Evolutionary conservation across 1,284 basidiomycete species (phyloP).

Genomic region (Irpex rosettiformis): DNA sequence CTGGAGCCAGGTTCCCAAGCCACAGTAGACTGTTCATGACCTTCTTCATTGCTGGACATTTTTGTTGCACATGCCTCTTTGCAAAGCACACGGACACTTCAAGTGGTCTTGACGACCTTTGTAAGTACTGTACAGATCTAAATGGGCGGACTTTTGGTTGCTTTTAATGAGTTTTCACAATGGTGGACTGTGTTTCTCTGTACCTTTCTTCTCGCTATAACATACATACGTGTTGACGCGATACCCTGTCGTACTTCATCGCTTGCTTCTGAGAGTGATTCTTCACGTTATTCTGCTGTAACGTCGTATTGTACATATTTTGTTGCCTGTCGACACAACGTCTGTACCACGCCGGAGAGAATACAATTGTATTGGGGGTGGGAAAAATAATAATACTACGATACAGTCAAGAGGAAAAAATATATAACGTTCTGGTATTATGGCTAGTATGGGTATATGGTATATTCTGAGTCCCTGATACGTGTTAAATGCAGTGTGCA

Average conservation of each 20-base stretch:
- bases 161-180: background rate
- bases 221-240: background rate
- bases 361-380: constrained; percentile 1
- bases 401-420: background rate
- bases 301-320: background rate
- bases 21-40: background rate
- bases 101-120: constrained; percentile 1
- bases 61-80: background rate
- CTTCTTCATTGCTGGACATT: background rate
- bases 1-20: constrained; percentile 19
- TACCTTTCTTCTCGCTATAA: no score
- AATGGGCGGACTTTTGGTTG: background rate
- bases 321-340: background rate
- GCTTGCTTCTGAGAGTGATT: background rate
- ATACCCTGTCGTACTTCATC: background rate
- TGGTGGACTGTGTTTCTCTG: background rate
- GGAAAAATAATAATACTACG: background rate
- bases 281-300: background rate
- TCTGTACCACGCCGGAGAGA: constrained; percentile 1
- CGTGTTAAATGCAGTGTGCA: background rate
- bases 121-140: background rate
- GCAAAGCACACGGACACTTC: background rate
- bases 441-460: no score
- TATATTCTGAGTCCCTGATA: no score
- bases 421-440: no score